Evolutionary conservation across 73 alveolate species (phyloP).

Genomic region (Paraurostyla sp.): DNA sequence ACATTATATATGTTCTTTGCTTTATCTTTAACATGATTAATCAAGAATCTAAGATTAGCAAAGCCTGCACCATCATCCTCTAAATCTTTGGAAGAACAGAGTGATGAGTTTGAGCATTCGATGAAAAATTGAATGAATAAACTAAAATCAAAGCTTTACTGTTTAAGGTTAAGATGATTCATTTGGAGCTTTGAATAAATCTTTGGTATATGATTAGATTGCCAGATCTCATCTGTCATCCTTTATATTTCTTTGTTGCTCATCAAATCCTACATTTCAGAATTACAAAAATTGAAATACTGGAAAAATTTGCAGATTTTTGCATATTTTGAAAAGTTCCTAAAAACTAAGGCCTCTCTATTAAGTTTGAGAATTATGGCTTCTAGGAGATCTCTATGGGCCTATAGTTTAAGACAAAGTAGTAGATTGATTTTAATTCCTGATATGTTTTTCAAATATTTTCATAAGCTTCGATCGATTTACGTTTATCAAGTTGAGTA

Average conservation of each 20-base stretch:
- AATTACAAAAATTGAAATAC: background rate
- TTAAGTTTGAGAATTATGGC: background rate
- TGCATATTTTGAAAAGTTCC: constrained; percentile 28
- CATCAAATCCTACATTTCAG: background rate
- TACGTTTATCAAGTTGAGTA: background rate
- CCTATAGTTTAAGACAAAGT: background rate
- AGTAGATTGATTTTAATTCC: background rate
- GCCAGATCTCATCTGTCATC: background rate
- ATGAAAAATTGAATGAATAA: too few relatives aligned
- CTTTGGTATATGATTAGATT: too few relatives aligned
- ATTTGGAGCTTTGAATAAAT: too few relatives aligned
- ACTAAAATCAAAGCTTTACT: too few relatives aligned
- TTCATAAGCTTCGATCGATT: background rate
- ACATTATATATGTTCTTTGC: too few relatives aligned
- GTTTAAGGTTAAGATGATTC: background rate
- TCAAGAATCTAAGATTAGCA: background rate
- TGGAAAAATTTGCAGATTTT: constrained; percentile 31
- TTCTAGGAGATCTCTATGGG: background rate
- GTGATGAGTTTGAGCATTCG: background rate
- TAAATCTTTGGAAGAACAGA: too few relatives aligned
- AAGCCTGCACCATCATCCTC: background rate
- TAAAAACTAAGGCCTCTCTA: background rate
- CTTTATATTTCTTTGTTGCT: background rate
- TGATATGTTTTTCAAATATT: background rate
- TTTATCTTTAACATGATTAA: background rate